Evolutionary conservation across 345 rosid species (phyloP), one percentile per base, ranked within the genome.

Genomic region (Arabidopsis thaliana): DNA sequence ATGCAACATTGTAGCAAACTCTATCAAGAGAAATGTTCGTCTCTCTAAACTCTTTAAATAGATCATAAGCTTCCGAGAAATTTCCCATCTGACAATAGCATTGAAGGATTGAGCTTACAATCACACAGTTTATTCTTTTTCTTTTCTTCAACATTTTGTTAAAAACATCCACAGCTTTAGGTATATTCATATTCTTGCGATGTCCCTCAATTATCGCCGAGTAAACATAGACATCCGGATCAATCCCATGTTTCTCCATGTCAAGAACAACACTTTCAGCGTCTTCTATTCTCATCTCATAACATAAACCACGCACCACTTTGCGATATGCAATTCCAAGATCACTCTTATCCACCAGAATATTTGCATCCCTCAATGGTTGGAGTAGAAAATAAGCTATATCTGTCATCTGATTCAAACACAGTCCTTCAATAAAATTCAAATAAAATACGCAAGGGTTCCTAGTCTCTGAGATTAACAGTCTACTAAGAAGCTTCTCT

Each of bases 391-490:
- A 34, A 82, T 76, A 80, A 46, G 89, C 97, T 11, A 40, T 30
- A 67, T 41, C 78, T 3, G 90, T 33, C 80, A 57, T 79, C 50
- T 77, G 68, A 80, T 84, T 76, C 38, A 58, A 25, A 71, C 94
- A 88, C 22, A 93, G 86, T 34, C 93, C 94, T 86, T 85, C 84
- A 22, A 91, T 84, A 51, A 73, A 87, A 36, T 82, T 69, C 12
- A 79, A 46, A 77, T 84, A 89, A 49, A 81, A 88, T 48, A 75
- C 63, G 66, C 56, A 71, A 33, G 86, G 56, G 0, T n/a, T 74
- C 28, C 56, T 79, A 20, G 82, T 73, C 67, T 84, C 80, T 37
- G 71, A 78, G 80, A 75, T 82, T 25, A 79, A 85, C 88, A 88
- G 80, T 62, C 83, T 82, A 3, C 3, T 20, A 36, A 89, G 82